A percentile compares a stretch with the other conserved stretches of the same genome.
These are phyloP conservation scores for Fusarium sp. DNA, from an alignment of 2,329 filamentous ascomycete species.

Conservation along the genomic window DNA sequence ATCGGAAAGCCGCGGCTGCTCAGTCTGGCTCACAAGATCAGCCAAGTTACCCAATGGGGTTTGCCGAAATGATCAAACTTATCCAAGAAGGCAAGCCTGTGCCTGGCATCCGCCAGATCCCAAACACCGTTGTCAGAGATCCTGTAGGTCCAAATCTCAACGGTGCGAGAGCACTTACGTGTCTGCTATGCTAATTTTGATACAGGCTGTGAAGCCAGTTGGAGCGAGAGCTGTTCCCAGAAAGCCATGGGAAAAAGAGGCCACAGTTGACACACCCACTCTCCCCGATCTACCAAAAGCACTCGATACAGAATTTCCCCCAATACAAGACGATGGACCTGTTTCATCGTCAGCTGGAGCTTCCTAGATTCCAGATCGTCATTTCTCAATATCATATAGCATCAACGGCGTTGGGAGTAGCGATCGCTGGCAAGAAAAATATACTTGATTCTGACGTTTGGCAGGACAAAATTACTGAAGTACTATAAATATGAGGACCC, in stretches of 20 bases:
- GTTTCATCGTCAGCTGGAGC: not conserved
- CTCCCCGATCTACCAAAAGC: slow-evolving; percentile 40
- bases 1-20: slow-evolving; percentile 49
- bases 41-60: slow-evolving; percentile 82
- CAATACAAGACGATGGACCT: slow-evolving; percentile 38
- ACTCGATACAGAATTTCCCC: slow-evolving; percentile 53
- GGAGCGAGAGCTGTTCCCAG: slow-evolving; percentile 61
- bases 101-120: slow-evolving; percentile 88
- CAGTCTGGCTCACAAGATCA: slow-evolving; percentile 52
- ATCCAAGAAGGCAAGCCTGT: slow-evolving; percentile 86
- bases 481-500: not conserved
- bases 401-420: slow-evolving; percentile 23
- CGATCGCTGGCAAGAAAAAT: not conserved
- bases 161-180: not conserved
- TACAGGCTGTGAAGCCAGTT: slow-evolving; percentile 60
- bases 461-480: not conserved
- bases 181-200: slow-evolving; percentile 11
- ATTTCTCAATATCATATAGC: slow-evolving; percentile 6
- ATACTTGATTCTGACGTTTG: not conserved
- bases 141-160: slow-evolving; percentile 62
- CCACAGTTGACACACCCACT: slow-evolving; percentile 18
- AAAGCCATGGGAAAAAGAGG: slow-evolving; percentile 83
- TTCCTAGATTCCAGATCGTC: not conserved
- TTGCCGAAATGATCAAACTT: slow-evolving; percentile 86
- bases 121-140: slow-evolving; percentile 79